Evolutionary conservation across 2,329 filamentous ascomycete species (phyloP).

Genomic region (Penicillium sclerotiorum): DNA sequence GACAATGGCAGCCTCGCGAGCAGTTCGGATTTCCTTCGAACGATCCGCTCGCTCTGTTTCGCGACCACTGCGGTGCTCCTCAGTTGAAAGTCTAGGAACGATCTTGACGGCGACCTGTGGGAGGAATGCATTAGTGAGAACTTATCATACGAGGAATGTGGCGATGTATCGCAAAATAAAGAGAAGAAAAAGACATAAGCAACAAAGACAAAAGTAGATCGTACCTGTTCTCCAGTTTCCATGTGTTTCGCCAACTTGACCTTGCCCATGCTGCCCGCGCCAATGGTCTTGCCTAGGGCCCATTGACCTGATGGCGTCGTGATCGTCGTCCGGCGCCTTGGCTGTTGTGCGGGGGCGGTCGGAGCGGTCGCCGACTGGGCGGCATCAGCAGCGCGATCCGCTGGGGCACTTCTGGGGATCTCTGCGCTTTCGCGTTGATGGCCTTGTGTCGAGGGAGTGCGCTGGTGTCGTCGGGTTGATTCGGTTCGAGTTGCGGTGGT

Average conservation of each 20-base stretch:
- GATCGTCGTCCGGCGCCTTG: conserved; percentile 74
- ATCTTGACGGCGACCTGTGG: conserved; percentile 92
- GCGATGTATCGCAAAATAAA: neutral
- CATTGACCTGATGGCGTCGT: conserved; percentile 89
- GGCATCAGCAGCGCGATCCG: conserved; percentile 58
- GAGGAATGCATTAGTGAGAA: conserved; percentile 7
- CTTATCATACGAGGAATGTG: neutral
- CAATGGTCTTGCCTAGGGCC: conserved; percentile 94
- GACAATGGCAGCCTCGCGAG: conserved; percentile 93
- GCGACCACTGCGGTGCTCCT: conserved; percentile 72
- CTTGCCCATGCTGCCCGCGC: conserved; percentile 97
- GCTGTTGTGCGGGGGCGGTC: conserved; percentile 43
- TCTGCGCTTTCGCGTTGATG: conserved; percentile 49
- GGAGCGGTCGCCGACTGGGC: conserved; percentile 51
- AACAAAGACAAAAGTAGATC: neutral
- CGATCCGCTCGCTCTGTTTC: conserved; percentile 90
- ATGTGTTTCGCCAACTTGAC: conserved; percentile 92
- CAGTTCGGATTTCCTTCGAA: conserved; percentile 93
- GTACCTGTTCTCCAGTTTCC: conserved; percentile 86
- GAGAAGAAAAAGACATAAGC: neutral
- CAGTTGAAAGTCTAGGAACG: conserved; percentile 84
- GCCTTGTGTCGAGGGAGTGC: conserved; percentile 43
- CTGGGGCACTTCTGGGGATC: conserved; percentile 49
- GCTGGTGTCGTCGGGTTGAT: conserved; percentile 48
- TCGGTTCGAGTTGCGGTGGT: conserved; percentile 56